Conservation (phyloP, 129 eudicot genomes). For the Flaveria ramosissima region DNA sequence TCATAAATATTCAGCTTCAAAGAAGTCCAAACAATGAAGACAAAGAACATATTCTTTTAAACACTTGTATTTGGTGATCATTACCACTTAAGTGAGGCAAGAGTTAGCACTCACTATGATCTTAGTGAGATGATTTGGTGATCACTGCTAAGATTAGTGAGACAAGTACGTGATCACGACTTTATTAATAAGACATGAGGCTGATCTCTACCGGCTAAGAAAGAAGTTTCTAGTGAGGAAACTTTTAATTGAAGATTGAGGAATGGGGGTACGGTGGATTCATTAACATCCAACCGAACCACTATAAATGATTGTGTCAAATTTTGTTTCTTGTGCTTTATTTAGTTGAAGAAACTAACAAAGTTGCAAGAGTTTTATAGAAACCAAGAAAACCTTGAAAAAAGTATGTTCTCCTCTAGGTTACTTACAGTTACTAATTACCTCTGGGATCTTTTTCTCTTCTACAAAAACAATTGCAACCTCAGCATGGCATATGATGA, state of each 20-base stretch:
- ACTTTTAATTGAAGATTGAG: not conserved
- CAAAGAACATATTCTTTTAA: too few relatives aligned
- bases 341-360: not conserved
- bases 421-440: conserved; percentile 26
- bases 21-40: too few relatives aligned
- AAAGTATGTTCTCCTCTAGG: not conserved
- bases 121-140: too few relatives aligned
- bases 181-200: not conserved
- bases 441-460: conserved; percentile 86
- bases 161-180: not conserved
- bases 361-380: not conserved
- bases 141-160: too few relatives aligned
- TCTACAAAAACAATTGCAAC: conserved; percentile 77
- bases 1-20: too few relatives aligned
- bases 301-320: not conserved
- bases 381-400: not conserved
- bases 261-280: too few relatives aligned
- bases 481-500: conserved; percentile 86
- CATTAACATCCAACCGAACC: not conserved
- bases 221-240: not conserved
- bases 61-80: too few relatives aligned
- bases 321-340: not conserved
- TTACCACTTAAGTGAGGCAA: too few relatives aligned
- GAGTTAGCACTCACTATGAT: too few relatives aligned
- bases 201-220: not conserved